These are phyloP conservation scores for Carex littledalei DNA, from an alignment of 176 grass and related monocot genomes.

Conservation along the genomic window DNA sequence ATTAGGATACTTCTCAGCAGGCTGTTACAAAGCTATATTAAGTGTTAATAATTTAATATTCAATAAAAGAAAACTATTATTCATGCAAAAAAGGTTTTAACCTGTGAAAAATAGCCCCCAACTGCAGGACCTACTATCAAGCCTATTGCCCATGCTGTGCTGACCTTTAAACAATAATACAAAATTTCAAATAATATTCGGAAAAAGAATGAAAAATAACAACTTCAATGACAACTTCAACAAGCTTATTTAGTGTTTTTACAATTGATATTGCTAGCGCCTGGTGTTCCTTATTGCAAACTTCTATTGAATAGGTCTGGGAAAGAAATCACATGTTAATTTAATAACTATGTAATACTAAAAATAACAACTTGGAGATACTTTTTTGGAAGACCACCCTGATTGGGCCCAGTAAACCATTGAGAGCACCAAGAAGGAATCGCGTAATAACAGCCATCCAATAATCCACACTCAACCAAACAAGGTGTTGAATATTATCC, in stretches of 20 bases:
- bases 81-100: slow-evolving; percentile 15
- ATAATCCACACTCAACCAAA: slow-evolving; percentile 55
- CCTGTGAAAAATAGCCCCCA: slow-evolving; percentile 79
- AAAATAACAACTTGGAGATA: background rate
- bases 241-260: background rate
- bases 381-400: slow-evolving; percentile 37
- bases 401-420: slow-evolving; percentile 56
- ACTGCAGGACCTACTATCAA: slow-evolving; percentile 93
- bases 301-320: slow-evolving; percentile 67
- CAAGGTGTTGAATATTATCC: slow-evolving; percentile 55
- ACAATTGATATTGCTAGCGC: slow-evolving; percentile 57
- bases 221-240: background rate
- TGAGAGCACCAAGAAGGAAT: slow-evolving; percentile 54
- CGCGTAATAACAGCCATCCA: slow-evolving; percentile 62
- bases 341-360: background rate
- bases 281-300: slow-evolving; percentile 50
- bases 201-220: background rate
- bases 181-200: background rate
- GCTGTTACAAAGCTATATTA: slow-evolving; percentile 19
- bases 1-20: slow-evolving; percentile 53
- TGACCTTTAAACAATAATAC: slow-evolving; percentile 29
- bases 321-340: background rate
- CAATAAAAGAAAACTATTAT: background rate
- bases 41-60: background rate
- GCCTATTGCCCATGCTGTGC: slow-evolving; percentile 60